Evolutionary conservation across 192 early-diverging fungal species (phyloP).

Genomic region (Chytriomyces sp.): DNA sequence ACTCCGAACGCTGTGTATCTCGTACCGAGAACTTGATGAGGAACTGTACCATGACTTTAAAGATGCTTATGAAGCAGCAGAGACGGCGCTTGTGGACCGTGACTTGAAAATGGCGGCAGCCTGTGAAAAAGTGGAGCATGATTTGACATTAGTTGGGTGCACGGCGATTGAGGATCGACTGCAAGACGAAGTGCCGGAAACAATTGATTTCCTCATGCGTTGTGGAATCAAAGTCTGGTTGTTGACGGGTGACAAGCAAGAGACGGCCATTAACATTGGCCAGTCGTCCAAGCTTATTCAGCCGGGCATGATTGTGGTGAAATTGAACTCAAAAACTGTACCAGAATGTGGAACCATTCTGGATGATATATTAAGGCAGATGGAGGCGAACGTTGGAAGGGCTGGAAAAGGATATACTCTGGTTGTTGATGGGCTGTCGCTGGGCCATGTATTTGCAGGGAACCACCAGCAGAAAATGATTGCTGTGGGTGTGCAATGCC

Average conservation of each 20-base stretch:
- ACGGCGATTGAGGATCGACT: constrained; percentile 69
- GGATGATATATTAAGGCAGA: constrained; percentile 36
- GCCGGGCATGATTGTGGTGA: constrained; percentile 52
- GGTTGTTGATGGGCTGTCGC: constrained; percentile 88
- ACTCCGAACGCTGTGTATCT: constrained; percentile 82
- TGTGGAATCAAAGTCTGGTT: constrained; percentile 64
- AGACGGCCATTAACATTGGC: constrained; percentile 72
- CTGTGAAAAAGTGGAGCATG: constrained; percentile 52
- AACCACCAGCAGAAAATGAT: constrained; percentile 53
- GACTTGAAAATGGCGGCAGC: constrained; percentile 53
- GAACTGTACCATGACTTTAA: constrained; percentile 74
- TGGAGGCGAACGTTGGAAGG: constrained; percentile 16
- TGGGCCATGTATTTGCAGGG: constrained; percentile 69
- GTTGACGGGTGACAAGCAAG: constrained; percentile 68
- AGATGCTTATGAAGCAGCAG: constrained; percentile 70
- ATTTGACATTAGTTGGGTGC: constrained; percentile 54
- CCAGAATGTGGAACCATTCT: constrained; percentile 32
- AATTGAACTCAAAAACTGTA: constrained; percentile 41
- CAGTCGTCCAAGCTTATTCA: constrained; percentile 58
- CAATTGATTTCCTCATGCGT: constrained; percentile 60
- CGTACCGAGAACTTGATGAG: constrained; percentile 66
- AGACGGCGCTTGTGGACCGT: constrained; percentile 67
- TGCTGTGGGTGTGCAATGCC: constrained; percentile 50
- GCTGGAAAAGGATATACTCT: constrained; percentile 56
- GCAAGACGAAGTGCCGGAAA: constrained; percentile 66